A percentile compares a stretch with the other conserved stretches of the same genome.
Evolutionary conservation across 1,284 basidiomycete species (phyloP).

Genomic region (Ustilago lituana): DNA sequence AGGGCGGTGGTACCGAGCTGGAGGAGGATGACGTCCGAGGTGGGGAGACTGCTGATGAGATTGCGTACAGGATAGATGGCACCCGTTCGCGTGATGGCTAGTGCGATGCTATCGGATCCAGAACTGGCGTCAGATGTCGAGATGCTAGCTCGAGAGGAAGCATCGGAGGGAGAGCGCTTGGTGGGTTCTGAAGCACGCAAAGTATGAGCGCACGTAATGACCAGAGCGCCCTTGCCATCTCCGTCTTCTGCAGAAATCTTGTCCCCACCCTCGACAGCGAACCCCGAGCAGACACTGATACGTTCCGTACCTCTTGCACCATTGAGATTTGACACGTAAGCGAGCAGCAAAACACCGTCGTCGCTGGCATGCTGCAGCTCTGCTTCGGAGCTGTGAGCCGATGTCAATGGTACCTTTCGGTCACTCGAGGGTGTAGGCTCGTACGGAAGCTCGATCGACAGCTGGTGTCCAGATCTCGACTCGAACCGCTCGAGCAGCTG

Average conservation of each 20-base stretch:
- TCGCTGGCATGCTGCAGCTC: constrained; percentile 58
- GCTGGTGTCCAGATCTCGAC: constrained; percentile 41
- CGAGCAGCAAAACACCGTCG: constrained; percentile 73
- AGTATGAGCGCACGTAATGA: constrained; percentile 77
- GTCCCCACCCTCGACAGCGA: constrained; percentile 70
- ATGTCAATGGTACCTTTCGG: constrained; percentile 53
- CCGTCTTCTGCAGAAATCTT: constrained; percentile 50
- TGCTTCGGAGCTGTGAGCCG: constrained; percentile 45
- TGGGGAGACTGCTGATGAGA: constrained; percentile 73
- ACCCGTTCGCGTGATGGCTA: constrained; percentile 66
- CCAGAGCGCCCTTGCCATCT: constrained; percentile 67
- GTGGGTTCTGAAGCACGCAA: constrained; percentile 66
- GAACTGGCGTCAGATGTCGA: not conserved
- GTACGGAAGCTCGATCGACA: constrained; percentile 63
- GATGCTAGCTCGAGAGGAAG: constrained; percentile 5
- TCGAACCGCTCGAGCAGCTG: constrained; percentile 36
- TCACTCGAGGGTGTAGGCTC: constrained; percentile 51
- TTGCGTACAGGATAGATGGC: constrained; percentile 71
- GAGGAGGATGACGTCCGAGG: constrained; percentile 72
- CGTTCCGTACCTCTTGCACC: constrained; percentile 69
- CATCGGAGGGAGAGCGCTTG: constrained; percentile 33
- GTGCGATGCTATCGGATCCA: constrained; percentile 52
- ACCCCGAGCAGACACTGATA: constrained; percentile 75
- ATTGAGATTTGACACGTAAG: constrained; percentile 70
- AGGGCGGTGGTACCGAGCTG: constrained; percentile 51